phyloP scores from a whole-genome alignment of 2,329 filamentous ascomycete species.

The Ophiocordyceps unilateralis region DNA sequence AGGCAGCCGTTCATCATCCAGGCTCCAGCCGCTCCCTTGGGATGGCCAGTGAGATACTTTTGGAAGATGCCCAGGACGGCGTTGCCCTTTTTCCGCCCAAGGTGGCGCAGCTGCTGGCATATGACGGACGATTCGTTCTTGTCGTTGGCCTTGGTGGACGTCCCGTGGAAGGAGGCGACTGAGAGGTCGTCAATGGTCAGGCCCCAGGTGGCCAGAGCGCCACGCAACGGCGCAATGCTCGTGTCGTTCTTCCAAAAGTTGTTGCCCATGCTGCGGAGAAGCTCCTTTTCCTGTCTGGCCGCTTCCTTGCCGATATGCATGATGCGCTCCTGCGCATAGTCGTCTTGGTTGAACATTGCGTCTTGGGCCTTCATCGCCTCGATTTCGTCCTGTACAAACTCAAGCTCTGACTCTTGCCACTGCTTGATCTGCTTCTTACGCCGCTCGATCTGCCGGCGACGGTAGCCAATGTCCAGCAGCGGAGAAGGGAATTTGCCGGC shows the following conservation, averaged over 20 bases:
- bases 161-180: slow-evolving; percentile 97
- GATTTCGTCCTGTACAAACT: slow-evolving; percentile 86
- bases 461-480: slow-evolving; percentile 93
- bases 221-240: slow-evolving; percentile 84
- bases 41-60: slow-evolving; percentile 96
- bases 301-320: slow-evolving; percentile 76
- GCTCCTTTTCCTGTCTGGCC: slow-evolving; percentile 78
- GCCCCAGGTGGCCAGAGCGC: slow-evolving; percentile 93
- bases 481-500: slow-evolving; percentile 87
- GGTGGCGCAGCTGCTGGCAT: slow-evolving; percentile 87
- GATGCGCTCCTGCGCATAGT: slow-evolving; percentile 73
- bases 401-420: slow-evolving; percentile 88
- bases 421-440: slow-evolving; percentile 88
- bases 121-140: slow-evolving; percentile 99
- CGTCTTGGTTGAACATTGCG: slow-evolving; percentile 58
- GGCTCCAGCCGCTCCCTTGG: slow-evolving; percentile 95
- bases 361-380: slow-evolving; percentile 75
- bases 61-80: slow-evolving; percentile 95
- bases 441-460: slow-evolving; percentile 82
- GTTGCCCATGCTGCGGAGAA: slow-evolving; percentile 84
- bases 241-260: slow-evolving; percentile 97
- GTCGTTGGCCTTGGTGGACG: slow-evolving; percentile 95
- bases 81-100: slow-evolving; percentile 92
- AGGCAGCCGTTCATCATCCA: slow-evolving; percentile 99
- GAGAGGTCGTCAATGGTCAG: slow-evolving; percentile 90